Evolutionary conservation across 331 rosid species (phyloP).

Genomic region (Prunus yedoensis): DNA sequence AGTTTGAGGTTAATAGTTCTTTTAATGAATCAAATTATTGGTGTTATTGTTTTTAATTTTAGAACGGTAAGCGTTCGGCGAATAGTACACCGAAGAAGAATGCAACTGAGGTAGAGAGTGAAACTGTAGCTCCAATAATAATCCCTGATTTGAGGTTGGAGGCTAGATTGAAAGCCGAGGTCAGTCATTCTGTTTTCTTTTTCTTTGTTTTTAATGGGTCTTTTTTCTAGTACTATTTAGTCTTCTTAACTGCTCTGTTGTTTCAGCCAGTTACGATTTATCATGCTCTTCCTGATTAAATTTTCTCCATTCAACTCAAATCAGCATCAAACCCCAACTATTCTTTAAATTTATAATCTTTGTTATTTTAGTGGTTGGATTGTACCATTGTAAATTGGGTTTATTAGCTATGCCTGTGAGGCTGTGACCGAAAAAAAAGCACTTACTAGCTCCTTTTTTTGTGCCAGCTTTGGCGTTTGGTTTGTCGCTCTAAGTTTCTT

Average conservation of each 20-base stretch:
- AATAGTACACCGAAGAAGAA: slow-evolving; percentile 56
- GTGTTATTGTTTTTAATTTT: neutral
- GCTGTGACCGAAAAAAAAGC: no score
- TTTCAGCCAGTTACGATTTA: neutral
- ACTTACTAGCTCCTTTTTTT: neutral
- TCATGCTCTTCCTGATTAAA: neutral
- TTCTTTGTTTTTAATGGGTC: neutral
- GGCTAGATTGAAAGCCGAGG: slow-evolving; percentile 69
- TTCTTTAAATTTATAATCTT: neutral
- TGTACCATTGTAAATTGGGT: neutral
- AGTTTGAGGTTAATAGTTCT: neutral
- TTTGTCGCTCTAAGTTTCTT: slow-evolving; percentile 13
- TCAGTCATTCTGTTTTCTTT: slow-evolving; percentile 28
- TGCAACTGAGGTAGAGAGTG: slow-evolving; percentile 22
- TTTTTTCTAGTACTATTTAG: neutral
- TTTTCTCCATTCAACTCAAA: neutral
- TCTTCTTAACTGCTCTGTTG: no score
- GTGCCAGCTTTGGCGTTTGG: neutral
- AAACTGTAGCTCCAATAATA: slow-evolving; percentile 30
- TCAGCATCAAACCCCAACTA: neutral
- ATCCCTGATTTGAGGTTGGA: slow-evolving; percentile 61
- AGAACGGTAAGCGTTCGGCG: slow-evolving; percentile 34
- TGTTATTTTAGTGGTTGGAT: neutral
- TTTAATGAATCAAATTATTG: neutral
- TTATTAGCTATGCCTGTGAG: neutral